Evolutionary conservation across 257 asterid genomes (phyloP), one percentile per base, ranked within the genome.

Genomic region (Ocimum tenuiflorum): DNA sequence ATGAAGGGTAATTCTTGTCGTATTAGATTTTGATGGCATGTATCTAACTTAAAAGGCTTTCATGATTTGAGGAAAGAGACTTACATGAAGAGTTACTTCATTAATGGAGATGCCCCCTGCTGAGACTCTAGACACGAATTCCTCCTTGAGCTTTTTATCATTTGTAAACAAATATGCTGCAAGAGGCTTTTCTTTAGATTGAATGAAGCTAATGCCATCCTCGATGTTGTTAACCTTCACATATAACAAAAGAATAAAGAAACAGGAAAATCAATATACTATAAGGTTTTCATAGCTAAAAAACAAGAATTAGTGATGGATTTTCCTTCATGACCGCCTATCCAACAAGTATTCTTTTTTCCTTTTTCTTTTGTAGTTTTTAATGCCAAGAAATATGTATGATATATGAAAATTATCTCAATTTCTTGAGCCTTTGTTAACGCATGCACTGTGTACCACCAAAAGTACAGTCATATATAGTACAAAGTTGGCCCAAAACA

Each of bases 121-220:
- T 18, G 97, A 87, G 62, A 92, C 69, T 49, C 63, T 82, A 35
- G 70, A 53, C 51, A 81, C 67, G 38, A 87, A 92, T 43, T 82
- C 87, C 73, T 85, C 86, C 77, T 75, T 85, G 69, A 92, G 88
- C 70, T 73, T 89, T 79, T 84, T 83, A 86, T 86, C 80, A 58
- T 81, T 74, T 10, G 98, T 84, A 79, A 92, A 92, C 45, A 92
- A 50, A 79, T 89, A 92, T 5, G 99, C 95, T 52, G 97, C 99
- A 35, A 92, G 97, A 18, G 98, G 95, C 71, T 89, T 92, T 46
- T 80, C 97, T 80, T 74, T 89, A 61, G 88, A 80, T 48, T 33
- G 79, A 60, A 92, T 85, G 33, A 85, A 52, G 4, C 53, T 63
- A 63, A 92, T 73, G 64, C 88, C 67, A 8, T 89, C 95, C 81